Percentiles rank a stretch among this genome's conserved stretches.
Conservation (phyloP, 805 yeast species). For the Saccharomycopsis olivae region DNA sequence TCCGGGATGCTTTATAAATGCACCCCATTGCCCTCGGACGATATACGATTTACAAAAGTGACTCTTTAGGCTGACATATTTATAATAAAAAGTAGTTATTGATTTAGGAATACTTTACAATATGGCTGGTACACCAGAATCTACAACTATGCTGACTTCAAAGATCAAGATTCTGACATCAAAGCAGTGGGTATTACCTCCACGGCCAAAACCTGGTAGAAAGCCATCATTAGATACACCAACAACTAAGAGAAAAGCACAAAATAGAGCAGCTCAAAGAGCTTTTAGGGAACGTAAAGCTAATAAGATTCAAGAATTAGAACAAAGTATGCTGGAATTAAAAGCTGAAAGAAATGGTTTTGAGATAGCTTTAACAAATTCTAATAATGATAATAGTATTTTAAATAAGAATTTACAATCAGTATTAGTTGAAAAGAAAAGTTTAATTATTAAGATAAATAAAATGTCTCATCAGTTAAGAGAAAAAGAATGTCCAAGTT, state of each 20-base stretch:
- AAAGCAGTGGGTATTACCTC: conserved; percentile 77
- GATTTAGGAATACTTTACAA: no score
- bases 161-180: conserved; percentile 41
- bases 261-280: conserved; percentile 87
- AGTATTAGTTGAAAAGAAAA: conserved; percentile 7
- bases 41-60: no score
- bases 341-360: conserved; percentile 55
- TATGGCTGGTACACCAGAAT: no score
- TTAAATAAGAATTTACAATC: conserved; percentile 14
- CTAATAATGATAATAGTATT: conserved; percentile 10
- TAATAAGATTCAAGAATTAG: conserved; percentile 68
- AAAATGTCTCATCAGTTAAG: not conserved
- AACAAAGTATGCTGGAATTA: conserved; percentile 51
- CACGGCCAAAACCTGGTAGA: conserved; percentile 69
- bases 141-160: no score
- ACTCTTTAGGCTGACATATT: no score
- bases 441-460: not conserved
- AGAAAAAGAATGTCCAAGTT: conserved; percentile 1
- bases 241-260: conserved; percentile 79
- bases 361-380: conserved; percentile 27
- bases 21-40: no score
- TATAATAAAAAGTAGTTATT: no score
- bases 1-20: no score
- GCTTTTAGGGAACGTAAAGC: conserved; percentile 87
- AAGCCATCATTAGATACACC: conserved; percentile 61